phyloP scores from a whole-genome alignment of 164 flowering plant genomes.

The Aristolochia contorta region DNA sequence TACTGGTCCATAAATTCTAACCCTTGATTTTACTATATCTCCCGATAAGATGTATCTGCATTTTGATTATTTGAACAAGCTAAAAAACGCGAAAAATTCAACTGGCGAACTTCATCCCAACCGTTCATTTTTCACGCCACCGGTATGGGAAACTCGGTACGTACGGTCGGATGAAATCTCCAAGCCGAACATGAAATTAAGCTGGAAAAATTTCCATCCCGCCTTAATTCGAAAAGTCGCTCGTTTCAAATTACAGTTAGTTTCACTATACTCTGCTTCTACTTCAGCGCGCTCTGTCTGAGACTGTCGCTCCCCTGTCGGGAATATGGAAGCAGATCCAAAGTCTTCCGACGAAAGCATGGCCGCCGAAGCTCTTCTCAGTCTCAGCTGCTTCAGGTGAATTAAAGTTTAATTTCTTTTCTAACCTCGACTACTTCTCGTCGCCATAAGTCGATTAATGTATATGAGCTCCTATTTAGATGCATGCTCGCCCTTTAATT shows the following conservation, averaged over 20 bases:
- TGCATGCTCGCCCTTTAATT: neutral
- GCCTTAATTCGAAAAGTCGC: neutral
- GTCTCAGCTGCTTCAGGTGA: neutral
- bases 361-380: slow-evolving; percentile 2
- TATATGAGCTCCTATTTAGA: too few relatives aligned
- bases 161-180: too few relatives aligned
- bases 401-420: neutral
- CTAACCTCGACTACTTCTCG: neutral
- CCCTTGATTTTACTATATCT: too few relatives aligned
- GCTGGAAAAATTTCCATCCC: too few relatives aligned
- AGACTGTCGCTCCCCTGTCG: neutral
- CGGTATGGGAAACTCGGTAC: too few relatives aligned
- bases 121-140: too few relatives aligned
- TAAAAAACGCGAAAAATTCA: too few relatives aligned
- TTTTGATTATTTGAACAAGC: too few relatives aligned
- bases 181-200: too few relatives aligned
- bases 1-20: too few relatives aligned
- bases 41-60: too few relatives aligned
- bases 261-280: neutral
- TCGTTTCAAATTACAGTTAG: neutral
- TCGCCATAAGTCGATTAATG: neutral
- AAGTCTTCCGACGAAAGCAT: neutral
- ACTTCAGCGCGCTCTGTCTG: neutral
- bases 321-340: slow-evolving; percentile 3
- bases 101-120: too few relatives aligned